phyloP scores from a whole-genome alignment of 2,329 filamentous ascomycete species.

The Tolypocladium cylindrosporum region DNA sequence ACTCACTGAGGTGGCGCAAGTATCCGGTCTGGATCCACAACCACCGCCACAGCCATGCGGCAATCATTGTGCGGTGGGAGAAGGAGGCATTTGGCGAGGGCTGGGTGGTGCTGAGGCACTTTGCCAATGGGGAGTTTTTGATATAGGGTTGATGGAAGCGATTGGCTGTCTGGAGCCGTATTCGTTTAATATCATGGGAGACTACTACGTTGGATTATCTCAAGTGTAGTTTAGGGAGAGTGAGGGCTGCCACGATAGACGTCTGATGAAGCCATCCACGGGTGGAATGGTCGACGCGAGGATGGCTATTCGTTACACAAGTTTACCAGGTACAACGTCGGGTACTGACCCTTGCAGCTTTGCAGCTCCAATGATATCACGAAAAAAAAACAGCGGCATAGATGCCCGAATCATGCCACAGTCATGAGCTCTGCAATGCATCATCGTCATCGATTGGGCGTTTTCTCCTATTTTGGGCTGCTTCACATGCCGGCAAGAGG shows the following conservation, averaged over 20 bases:
- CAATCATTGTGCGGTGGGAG: constrained; percentile 72
- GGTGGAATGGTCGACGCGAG: neutral
- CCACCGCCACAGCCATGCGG: constrained; percentile 73
- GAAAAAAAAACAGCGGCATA: neutral
- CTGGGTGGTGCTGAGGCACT: constrained; percentile 68
- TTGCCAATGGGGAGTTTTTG: constrained; percentile 64
- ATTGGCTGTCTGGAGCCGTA: neutral
- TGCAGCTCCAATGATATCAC: too few species aligned
- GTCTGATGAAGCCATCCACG: neutral
- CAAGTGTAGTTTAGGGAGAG: neutral
- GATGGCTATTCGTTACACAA: neutral
- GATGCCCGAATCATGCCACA: neutral
- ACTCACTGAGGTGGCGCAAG: constrained; percentile 55
- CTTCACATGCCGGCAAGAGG: neutral
- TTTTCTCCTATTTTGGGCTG: neutral
- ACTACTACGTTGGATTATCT: too few species aligned
- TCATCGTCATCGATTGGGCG: neutral
- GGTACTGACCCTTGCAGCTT: neutral
- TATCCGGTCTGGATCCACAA: constrained; percentile 68
- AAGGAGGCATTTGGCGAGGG: constrained; percentile 65
- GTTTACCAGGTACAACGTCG: neutral
- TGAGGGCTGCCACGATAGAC: neutral
- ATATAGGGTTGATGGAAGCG: constrained; percentile 7
- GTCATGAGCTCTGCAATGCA: neutral
- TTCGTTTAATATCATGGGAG: neutral